A percentile compares a stretch with the other conserved stretches of the same genome.
Conservation (phyloP, 305 asterid genomes). For the Solanum hybrid region DNA sequence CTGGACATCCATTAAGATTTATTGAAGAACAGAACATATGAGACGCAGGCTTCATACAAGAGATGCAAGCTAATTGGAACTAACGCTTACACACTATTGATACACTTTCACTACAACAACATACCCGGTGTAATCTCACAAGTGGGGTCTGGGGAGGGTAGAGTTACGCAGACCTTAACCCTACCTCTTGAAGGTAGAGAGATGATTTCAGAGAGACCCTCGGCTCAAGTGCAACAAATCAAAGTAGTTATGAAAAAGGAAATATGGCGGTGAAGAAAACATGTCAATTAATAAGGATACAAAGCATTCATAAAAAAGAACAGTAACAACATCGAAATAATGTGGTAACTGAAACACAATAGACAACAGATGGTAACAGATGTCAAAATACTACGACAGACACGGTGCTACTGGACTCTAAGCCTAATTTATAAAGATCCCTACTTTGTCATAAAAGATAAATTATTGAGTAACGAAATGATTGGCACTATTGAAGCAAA, state of each 20-base stretch:
- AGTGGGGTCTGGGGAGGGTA: background rate
- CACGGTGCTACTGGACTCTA: background rate
- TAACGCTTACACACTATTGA: background rate
- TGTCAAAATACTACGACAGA: background rate
- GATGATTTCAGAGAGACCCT: background rate
- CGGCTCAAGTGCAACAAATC: background rate
- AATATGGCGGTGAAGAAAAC: background rate
- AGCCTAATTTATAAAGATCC: background rate
- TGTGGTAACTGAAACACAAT: background rate
- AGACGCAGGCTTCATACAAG: background rate
- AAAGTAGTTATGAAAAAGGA: background rate
- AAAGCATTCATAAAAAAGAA: background rate
- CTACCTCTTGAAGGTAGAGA: background rate
- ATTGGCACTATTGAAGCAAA: background rate
- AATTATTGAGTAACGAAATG: background rate
- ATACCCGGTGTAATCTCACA: background rate
- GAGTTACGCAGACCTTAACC: background rate
- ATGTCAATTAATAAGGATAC: background rate
- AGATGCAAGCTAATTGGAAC: background rate
- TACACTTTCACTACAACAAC: background rate
- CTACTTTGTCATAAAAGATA: background rate
- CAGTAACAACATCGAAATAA: background rate
- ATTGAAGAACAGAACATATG: background rate
- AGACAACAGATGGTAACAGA: background rate
- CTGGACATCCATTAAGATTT: background rate